Evolutionary conservation across 2,329 filamentous ascomycete species (phyloP), one percentile per base, ranked within the genome.

Genomic region (Juglanconis juglandina): DNA sequence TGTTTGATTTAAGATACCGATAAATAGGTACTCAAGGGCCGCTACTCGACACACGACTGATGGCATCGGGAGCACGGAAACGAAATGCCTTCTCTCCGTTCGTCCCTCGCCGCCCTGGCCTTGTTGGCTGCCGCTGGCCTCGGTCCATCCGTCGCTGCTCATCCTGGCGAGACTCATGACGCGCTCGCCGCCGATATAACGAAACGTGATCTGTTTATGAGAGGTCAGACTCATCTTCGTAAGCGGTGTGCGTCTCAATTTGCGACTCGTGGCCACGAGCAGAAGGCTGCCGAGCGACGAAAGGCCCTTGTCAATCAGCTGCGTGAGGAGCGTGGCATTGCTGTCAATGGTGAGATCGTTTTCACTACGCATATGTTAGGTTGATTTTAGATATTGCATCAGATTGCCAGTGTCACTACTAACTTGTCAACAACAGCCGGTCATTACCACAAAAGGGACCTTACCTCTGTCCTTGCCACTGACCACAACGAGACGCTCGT

Each of bases 231-330:
- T 9, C 44, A 56, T 42, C 44, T 56, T 8, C 54, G 46, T 33
- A 56, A 50, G 46, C 37, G 46, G n/a, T 56, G 54, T 50, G 54
- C 46, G 3, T 41, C 54, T 32, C 54, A 56, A 6, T 49, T 56
- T 17, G 39, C 42, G 11, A 11, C 44, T n/a, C 46, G 54, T 32
- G 54, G 44, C 17, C 54, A 49, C 46, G 54, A 56, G 54, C 13
- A 35, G 46, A 35, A 14, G 17, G 54, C 46, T 49, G 8, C 34
- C 34, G 46, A 49, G 44, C 54, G 54, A 3, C 34, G 54, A 34
- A 39, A 42, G 44, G 44, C 54, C 24, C 54, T 56, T 13, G 54
- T 56, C 17, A 46, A 56, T 32, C 47, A 13, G 46, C 44, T 56
- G 44, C 54, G 54, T 32, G 54, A 46, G 13, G 54, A 56, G 24